Conservation (phyloP, 805 yeast genomes). For the Candida ponderosae region DNA sequence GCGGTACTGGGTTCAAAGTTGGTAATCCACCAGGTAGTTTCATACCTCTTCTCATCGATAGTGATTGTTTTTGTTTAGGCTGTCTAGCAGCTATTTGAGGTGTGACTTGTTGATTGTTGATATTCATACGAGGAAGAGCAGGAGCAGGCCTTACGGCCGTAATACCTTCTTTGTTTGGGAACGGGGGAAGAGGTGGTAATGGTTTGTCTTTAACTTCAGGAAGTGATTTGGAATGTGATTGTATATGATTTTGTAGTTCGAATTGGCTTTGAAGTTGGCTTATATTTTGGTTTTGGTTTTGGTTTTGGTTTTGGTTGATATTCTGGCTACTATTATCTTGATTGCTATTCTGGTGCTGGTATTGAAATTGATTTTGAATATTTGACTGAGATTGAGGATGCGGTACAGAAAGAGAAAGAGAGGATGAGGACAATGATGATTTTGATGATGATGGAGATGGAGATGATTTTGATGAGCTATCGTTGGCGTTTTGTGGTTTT, state of each 20-base stretch:
- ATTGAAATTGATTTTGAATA: no score
- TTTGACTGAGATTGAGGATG: background rate
- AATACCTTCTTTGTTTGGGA: constrained; percentile 4
- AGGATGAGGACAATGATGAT: background rate
- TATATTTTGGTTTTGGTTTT: constrained; percentile 6
- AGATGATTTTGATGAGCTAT: constrained; percentile 11
- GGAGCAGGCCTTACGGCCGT: constrained; percentile 22
- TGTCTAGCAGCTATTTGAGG: constrained; percentile 68
- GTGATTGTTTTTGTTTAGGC: constrained; percentile 75
- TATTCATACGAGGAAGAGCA: constrained; percentile 25
- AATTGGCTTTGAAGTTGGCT: background rate
- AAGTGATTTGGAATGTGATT: constrained; percentile 6
- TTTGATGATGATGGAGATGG: background rate
- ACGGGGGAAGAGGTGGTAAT: constrained; percentile 22
- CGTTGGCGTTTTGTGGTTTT: constrained; percentile 5
- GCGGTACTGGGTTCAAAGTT: constrained; percentile 18
- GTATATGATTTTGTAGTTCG: background rate
- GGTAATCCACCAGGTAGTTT: constrained; percentile 81
- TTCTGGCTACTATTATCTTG: background rate
- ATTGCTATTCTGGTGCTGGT: no score
- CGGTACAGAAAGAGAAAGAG: background rate
- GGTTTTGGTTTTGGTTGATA: background rate
- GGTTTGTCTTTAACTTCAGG: constrained; percentile 27
- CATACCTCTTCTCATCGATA: constrained; percentile 82
- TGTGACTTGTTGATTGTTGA: constrained; percentile 76